These are phyloP conservation scores for Carpinus viminea DNA, from an alignment of 306 rosid genomes.

Conservation along the genomic window DNA sequence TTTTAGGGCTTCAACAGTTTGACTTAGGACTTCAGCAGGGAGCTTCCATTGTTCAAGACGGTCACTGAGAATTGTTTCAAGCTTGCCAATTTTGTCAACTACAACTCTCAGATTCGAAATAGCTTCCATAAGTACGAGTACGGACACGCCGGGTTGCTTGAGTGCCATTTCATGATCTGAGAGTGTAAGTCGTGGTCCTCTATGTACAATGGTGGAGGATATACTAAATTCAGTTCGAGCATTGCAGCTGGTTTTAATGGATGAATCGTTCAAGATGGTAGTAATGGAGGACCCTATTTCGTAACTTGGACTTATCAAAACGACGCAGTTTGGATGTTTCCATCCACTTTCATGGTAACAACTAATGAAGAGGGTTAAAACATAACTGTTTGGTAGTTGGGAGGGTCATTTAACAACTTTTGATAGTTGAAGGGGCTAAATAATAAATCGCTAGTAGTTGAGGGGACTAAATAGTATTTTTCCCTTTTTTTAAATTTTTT, in stretches of 20 bases:
- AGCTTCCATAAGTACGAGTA: conserved; percentile 71
- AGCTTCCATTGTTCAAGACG: conserved; percentile 58
- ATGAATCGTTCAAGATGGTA: conserved; percentile 55
- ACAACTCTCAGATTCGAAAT: conserved; percentile 58
- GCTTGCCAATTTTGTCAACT: conserved; percentile 70
- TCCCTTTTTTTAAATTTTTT: too few species aligned
- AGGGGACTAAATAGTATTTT: too few species aligned
- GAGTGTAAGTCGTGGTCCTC: conserved; percentile 40
- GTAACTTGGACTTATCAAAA: too few species aligned
- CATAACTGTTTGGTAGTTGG: too few species aligned
- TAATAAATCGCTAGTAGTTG: too few species aligned
- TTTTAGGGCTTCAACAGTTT: conserved; percentile 66
- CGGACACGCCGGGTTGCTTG: conserved; percentile 67
- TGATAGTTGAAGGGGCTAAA: too few species aligned
- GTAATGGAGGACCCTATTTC: conserved; percentile 63
- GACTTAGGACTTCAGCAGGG: conserved; percentile 77
- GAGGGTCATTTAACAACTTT: too few species aligned
- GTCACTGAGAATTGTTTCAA: conserved; percentile 68
- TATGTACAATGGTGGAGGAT: conserved; percentile 59
- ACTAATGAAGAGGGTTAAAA: too few species aligned
- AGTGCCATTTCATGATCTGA: conserved; percentile 43
- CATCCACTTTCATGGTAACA: too few species aligned
- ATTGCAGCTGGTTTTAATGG: conserved; percentile 53
- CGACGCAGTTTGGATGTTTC: too few species aligned
- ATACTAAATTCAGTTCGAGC: conserved; percentile 54